Evolutionary conservation across 2,329 filamentous ascomycete genomes (phyloP).

Genomic region (Botrytis medusae): DNA sequence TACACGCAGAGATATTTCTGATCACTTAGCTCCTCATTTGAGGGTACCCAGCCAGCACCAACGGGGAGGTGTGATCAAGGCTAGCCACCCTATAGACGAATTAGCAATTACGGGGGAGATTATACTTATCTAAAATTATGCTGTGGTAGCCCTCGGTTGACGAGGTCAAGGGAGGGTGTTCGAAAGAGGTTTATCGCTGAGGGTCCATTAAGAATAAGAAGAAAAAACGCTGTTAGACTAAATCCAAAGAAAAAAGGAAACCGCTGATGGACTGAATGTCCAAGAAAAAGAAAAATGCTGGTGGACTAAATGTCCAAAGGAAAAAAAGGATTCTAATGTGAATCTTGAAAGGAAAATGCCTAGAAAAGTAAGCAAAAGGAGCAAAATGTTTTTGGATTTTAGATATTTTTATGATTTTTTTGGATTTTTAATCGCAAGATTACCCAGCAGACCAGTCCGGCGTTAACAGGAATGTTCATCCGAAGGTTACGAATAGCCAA

Average conservation of each 20-base stretch:
- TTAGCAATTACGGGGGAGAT: not conserved
- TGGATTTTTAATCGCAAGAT: not conserved
- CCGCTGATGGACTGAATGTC: not conserved
- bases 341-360: not conserved
- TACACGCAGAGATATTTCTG: not conserved
- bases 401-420: not conserved
- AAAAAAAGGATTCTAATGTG: not conserved
- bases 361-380: not conserved
- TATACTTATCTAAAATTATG: not conserved
- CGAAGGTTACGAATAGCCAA: constrained; percentile 3
- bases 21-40: constrained; percentile 10
- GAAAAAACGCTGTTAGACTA: not conserved
- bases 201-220: not conserved
- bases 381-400: not conserved
- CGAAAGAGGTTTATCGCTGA: not conserved
- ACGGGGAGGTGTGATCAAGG: constrained; percentile 8
- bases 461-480: constrained; percentile 7
- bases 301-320: not conserved
- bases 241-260: not conserved
- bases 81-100: constrained; percentile 9
- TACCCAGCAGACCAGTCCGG: constrained; percentile 9
- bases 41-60: constrained; percentile 2
- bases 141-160: not conserved
- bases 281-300: not conserved
- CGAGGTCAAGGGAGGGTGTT: not conserved